Evolutionary conservation across 2,329 filamentous ascomycete genomes (phyloP).

Genomic region (Colletotrichum gigasporum): DNA sequence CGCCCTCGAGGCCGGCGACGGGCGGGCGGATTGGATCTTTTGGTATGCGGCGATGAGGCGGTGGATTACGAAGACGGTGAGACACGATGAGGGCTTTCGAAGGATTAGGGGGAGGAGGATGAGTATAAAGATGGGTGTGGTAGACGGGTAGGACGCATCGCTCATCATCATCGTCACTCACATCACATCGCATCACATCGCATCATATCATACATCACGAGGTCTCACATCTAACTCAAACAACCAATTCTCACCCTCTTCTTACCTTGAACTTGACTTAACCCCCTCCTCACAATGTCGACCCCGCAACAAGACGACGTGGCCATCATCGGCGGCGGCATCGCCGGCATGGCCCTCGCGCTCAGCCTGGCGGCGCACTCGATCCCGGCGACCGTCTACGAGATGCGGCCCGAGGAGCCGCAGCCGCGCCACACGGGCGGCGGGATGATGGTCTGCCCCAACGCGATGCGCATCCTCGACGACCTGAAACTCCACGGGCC

Average conservation of each 20-base stretch:
- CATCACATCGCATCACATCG: not conserved
- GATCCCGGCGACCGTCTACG: slow-evolving; percentile 62
- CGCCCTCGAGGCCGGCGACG: not conserved
- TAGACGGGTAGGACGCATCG: no score
- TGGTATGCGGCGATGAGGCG: no score
- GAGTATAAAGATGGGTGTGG: no score
- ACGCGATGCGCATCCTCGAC: slow-evolving; percentile 64
- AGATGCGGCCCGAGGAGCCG: slow-evolving; percentile 48
- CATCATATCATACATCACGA: no score
- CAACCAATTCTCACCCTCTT: no score
- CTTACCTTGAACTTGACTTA: no score
- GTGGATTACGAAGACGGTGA: no score
- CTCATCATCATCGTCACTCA: not conserved
- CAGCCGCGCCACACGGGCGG: slow-evolving; percentile 57
- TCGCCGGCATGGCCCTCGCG: slow-evolving; percentile 49
- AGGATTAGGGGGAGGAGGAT: no score
- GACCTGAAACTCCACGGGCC: slow-evolving; percentile 56
- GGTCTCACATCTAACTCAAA: no score
- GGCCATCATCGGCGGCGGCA: slow-evolving; percentile 28
- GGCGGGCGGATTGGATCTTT: not conserved
- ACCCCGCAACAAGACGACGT: not conserved
- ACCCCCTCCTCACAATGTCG: not conserved
- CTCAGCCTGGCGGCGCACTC: slow-evolving; percentile 61
- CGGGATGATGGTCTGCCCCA: slow-evolving; percentile 68
- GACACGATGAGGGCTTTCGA: no score